Conservation (phyloP, 2,329 filamentous ascomycete species). For the Ilyonectria robusta region DNA sequence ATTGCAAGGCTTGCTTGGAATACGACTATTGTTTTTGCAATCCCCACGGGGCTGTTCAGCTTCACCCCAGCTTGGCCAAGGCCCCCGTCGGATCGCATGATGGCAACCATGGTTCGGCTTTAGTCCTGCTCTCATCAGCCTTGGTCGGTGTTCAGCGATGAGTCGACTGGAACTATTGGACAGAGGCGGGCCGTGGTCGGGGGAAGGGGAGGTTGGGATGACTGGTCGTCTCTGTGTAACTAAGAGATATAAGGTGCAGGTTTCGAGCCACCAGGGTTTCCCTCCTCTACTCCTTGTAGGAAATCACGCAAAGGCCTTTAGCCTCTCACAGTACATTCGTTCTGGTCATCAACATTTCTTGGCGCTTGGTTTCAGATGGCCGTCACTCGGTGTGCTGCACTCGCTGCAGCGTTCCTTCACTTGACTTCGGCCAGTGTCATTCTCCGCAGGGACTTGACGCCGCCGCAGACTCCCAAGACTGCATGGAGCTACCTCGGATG, state of each 20-base stretch:
- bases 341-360: not conserved
- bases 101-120: conserved; percentile 23
- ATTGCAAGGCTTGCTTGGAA: conserved; percentile 1
- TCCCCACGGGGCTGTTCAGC: not conserved
- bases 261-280: conserved; percentile 19
- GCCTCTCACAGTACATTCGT: conserved; percentile 23
- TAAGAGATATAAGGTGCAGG: conserved; percentile 38
- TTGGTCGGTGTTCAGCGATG: conserved; percentile 28
- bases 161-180: conserved; percentile 32
- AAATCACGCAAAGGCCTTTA: conserved; percentile 24
- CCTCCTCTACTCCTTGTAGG: conserved; percentile 25
- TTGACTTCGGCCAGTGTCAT: conserved; percentile 39
- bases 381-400: conserved; percentile 33
- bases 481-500: not conserved
- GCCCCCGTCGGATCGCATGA: conserved; percentile 33
- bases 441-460: conserved; percentile 41
- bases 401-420: conserved; percentile 41
- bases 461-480: conserved; percentile 32
- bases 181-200: not conserved
- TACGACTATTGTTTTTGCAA: not conserved
- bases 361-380: conserved; percentile 29
- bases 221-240: not conserved
- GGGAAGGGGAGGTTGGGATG: conserved; percentile 7
- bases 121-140: conserved; percentile 22
- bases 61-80: not conserved